phyloP scores from a whole-genome alignment of 2,329 filamentous ascomycete species.

The Paecilomyces niveus region DNA sequence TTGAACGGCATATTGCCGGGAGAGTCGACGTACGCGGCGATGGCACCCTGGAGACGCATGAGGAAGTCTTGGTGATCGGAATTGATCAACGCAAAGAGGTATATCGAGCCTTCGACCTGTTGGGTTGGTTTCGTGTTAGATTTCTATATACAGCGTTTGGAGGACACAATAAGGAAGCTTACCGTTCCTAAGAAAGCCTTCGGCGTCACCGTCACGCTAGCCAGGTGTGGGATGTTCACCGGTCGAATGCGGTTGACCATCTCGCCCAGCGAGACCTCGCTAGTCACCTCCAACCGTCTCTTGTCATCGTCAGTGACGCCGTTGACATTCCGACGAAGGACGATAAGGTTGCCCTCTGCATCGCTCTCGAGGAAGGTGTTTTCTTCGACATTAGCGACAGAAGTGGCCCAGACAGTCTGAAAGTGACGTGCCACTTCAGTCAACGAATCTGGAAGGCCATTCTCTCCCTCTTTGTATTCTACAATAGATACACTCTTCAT shows the following conservation, averaged over 20 bases:
- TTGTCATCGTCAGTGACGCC: slow-evolving; percentile 70
- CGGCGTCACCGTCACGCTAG: slow-evolving; percentile 64
- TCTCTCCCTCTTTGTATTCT: slow-evolving; percentile 56
- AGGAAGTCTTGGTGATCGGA: slow-evolving; percentile 68
- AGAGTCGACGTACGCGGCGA: slow-evolving; percentile 60
- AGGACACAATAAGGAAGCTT: slow-evolving; percentile 16
- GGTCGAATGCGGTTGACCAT: slow-evolving; percentile 84
- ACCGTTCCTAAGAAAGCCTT: slow-evolving; percentile 85
- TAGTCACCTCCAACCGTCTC: slow-evolving; percentile 62
- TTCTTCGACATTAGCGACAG: slow-evolving; percentile 63
- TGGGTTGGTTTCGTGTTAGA: neutral
- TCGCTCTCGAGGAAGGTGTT: slow-evolving; percentile 78
- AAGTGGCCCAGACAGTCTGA: slow-evolving; percentile 74
- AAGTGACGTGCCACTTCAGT: slow-evolving; percentile 73
- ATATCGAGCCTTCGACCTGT: slow-evolving; percentile 83
- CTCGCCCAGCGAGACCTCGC: slow-evolving; percentile 81
- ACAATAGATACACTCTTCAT: slow-evolving; percentile 88
- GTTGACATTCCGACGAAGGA: slow-evolving; percentile 65
- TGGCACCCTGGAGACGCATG: slow-evolving; percentile 67
- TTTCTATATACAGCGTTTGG: neutral
- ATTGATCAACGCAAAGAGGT: slow-evolving; percentile 76
- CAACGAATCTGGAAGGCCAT: slow-evolving; percentile 56
- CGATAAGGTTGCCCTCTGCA: slow-evolving; percentile 76
- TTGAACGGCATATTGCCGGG: slow-evolving; percentile 71
- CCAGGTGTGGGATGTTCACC: slow-evolving; percentile 59